Base-by-base conservation (phyloP, 495 filamentous ascomycete genomes). In the Tuber brumale region DNA sequence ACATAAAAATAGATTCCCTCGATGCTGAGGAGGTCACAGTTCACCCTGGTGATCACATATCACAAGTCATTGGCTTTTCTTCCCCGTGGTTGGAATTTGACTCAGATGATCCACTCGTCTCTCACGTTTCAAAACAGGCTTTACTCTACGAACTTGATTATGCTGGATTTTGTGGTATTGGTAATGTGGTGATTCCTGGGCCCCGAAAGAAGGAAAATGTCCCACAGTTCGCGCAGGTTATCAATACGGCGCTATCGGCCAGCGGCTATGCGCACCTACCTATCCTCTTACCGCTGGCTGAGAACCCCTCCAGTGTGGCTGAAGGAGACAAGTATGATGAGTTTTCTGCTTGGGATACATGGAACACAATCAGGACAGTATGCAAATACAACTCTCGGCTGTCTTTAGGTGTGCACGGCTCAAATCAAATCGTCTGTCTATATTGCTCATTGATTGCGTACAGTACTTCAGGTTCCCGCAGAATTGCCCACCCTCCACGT, bases 121-220 rank as follows among this genome's bases (percentile, higher is more conserved):
- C 82, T 39, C 80, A 83, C 77, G 80, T 81, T 75, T 83, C 82
- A 12, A 82, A 77, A 45, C 82, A 83, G 51, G 93, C 97, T 3
- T 85, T 99, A 70, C 93, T 93, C 83, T 85, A 95, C 72, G 95
- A 99, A 80, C 88, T 98, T 27, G 91, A 92, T 35, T 99, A 97
- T 84, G 96, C 95, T 48, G 93, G 92, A 71, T 99, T 97, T 85
- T 97, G 93, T 82, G 95, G 95, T 23, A 87, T 94, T 76, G 89
- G 89, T 35, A 96, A 92, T 83, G 87, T 99, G 57, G 86, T 97
- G 73, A 85, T 98, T 44, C 90, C 90, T 4, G 93, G 93, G 7
- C 95, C 94, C 1, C 83, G 82, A 87, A 86, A 75, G 23, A 76
- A 70, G 70, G 74, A 72, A 23, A 81, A 79, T 7, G 66, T 88